Percentiles rank a stretch among this genome's conserved stretches.
Evolutionary conservation across 768 basidiomycete species (phyloP).

Genomic region (Mycena albidolilacea): DNA sequence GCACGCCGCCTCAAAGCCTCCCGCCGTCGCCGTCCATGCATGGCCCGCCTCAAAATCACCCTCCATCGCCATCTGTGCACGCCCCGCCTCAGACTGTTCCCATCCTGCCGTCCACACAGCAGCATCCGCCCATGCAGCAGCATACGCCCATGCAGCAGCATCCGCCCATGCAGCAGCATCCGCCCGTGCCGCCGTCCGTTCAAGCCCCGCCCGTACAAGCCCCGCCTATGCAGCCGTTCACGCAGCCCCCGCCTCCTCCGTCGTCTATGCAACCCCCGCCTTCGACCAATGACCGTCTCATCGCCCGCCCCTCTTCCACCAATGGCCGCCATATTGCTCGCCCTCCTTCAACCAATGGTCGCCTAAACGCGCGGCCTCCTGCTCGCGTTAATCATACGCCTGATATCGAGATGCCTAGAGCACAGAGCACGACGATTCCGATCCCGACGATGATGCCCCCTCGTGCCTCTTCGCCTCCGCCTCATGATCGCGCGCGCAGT

Average conservation of each 20-base stretch:
- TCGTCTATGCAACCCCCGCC: neutral
- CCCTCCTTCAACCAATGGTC: slow-evolving; percentile 7
- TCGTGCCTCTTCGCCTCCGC: slow-evolving; percentile 11
- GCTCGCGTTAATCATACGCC: slow-evolving; percentile 11
- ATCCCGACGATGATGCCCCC: neutral
- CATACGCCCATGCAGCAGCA: neutral
- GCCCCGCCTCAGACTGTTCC: slow-evolving; percentile 13
- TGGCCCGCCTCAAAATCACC: neutral
- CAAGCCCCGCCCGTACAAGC: neutral
- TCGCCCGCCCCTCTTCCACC: neutral
- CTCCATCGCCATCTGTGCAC: slow-evolving; percentile 2
- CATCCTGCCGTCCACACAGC: neutral
- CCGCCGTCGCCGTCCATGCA: slow-evolving; percentile 11
- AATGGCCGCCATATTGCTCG: slow-evolving; percentile 9
- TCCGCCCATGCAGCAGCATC: neutral
- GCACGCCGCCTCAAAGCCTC: slow-evolving; percentile 7
- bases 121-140: neutral
- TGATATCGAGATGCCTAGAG: slow-evolving; percentile 19
- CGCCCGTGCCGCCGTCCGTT: neutral
- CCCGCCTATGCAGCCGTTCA: neutral
- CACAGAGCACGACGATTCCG: slow-evolving; percentile 10
- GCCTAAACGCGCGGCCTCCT: neutral
- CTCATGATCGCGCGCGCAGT: neutral
- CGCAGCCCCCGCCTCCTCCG: neutral
- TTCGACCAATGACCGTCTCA: neutral